Evolutionary conservation across 148 eudicot species (phyloP), one percentile per base, ranked within the genome.

Genomic region (Rhododendron kiyosumense): DNA sequence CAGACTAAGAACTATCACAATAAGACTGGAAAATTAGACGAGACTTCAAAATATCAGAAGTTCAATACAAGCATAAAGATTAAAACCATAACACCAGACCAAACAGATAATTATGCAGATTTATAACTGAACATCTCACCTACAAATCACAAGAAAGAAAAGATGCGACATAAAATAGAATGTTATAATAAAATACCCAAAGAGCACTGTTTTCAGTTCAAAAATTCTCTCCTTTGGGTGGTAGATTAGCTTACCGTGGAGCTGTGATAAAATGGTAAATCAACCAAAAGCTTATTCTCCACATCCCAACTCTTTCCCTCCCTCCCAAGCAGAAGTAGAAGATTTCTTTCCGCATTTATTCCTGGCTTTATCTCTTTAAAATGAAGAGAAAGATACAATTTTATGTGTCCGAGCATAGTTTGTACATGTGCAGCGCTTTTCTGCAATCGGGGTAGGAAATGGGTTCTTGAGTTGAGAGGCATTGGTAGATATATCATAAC

Each of bases 291-390:
- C 76, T 48, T 65, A 71, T 46, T 84, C 84, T 52, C 41, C 75
- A 76, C 67, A 38, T 76, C 86, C 34, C 52, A 83, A 52, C 81
- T 74, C 79, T 63, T 18, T 61, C 85, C 49, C 85, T 45, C 32
- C 65, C 71, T 67, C 61, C 30, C 17, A n/a, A 38, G 26, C 61
- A 71, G 85, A 65, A 83, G 24, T 30, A 45, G 8, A 74, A 73
- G 57, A 17, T 13, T 57, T 79, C 57, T 36, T 28, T 73, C 69
- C 49, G 86, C 92, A 86, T 90, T 90, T 90, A 90, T 86, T 79
- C 86, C 79, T 78, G 20, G 9, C 17, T 43, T 14, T 15, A 5
- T 17, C 78, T 32, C 82, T 80, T 49, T 30, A 86, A 34, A 85
- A 89, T 88, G 92, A 86, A 90, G 54, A 79, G 43, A 78, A 86